A percentile compares a stretch with the other conserved stretches of the same genome.
These are phyloP conservation scores for Geotrichum aggregatum DNA, from an alignment of 1,139 yeast genomes.

Conservation along the genomic window DNA sequence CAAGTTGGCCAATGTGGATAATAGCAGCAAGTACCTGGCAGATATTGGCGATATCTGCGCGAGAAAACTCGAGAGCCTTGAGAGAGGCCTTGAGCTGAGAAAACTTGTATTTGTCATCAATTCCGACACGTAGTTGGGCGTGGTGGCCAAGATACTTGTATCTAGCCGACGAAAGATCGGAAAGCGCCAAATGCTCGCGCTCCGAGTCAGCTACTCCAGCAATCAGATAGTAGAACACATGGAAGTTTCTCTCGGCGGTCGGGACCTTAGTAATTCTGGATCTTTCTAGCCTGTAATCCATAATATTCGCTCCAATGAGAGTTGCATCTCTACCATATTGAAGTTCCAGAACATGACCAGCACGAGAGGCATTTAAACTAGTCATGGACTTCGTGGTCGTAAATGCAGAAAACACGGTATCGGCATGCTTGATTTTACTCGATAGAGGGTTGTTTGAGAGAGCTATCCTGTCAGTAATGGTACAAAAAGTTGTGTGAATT, in stretches of 20 bases:
- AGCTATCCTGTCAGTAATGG: slow-evolving; percentile 24
- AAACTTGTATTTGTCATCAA: slow-evolving; percentile 40
- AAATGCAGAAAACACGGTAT: slow-evolving; percentile 40
- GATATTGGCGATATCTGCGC: slow-evolving; percentile 44
- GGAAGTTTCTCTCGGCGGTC: slow-evolving; percentile 44
- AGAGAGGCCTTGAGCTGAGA: slow-evolving; percentile 39
- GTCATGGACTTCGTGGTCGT: slow-evolving; percentile 41
- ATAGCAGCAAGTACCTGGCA: slow-evolving; percentile 45
- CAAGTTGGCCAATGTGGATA: slow-evolving; percentile 43
- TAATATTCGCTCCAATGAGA: slow-evolving; percentile 40
- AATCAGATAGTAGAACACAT: slow-evolving; percentile 41
- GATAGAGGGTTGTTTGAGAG: slow-evolving; percentile 41
- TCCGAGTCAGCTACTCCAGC: slow-evolving; percentile 42
- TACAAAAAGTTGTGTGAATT: too few relatives aligned
- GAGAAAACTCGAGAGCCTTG: slow-evolving; percentile 38
- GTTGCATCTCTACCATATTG: slow-evolving; percentile 41
- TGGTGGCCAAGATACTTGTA: slow-evolving; percentile 44
- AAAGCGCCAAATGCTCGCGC: slow-evolving; percentile 39
- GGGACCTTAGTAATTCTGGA: slow-evolving; percentile 42
- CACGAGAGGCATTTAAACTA: slow-evolving; percentile 37
- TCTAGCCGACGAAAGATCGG: slow-evolving; percentile 31
- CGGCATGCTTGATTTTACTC: slow-evolving; percentile 37
- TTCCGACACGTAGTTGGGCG: slow-evolving; percentile 40
- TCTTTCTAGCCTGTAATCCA: slow-evolving; percentile 43
- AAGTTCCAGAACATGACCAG: slow-evolving; percentile 42